Conservation (phyloP, 805 yeast species). For the Yarrowia bubula region DNA sequence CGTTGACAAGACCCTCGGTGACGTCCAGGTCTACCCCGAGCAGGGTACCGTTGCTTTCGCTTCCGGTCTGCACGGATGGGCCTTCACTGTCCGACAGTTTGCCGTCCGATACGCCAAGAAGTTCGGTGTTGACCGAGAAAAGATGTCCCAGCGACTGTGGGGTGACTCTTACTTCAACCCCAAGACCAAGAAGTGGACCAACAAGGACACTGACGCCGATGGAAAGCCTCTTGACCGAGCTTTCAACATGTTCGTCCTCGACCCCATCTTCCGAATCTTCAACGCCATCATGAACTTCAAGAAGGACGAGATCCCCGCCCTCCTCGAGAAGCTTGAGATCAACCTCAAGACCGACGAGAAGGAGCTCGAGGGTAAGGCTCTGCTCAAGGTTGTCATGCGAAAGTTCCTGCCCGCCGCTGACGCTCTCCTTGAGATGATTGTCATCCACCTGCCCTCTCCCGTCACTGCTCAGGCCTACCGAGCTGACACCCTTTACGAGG, state of each 20-base stretch:
- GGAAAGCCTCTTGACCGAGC: constrained; percentile 98
- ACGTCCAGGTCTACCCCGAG: constrained; percentile 98
- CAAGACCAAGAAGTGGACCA: constrained; percentile 99
- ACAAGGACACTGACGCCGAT: constrained; percentile 90
- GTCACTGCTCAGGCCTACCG: constrained; percentile 98
- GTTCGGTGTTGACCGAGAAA: constrained; percentile 96
- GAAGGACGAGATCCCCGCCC: constrained; percentile 91
- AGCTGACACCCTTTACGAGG: constrained; percentile 98
- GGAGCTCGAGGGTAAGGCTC: constrained; percentile 98
- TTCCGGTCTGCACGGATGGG: constrained; percentile 99
- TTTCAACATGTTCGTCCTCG: constrained; percentile 98
- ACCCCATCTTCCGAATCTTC: constrained; percentile 98
- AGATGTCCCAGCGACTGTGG: constrained; percentile 99
- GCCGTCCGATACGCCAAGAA: constrained; percentile 98
- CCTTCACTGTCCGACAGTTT: constrained; percentile 98
- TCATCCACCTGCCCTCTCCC: constrained; percentile 98
- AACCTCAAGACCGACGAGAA: constrained; percentile 92
- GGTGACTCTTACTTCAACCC: constrained; percentile 99
- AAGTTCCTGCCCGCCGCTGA: constrained; percentile 99
- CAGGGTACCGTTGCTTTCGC: constrained; percentile 99
- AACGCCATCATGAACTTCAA: constrained; percentile 98
- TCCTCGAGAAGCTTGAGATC: constrained; percentile 92
- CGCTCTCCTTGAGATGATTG: constrained; percentile 98
- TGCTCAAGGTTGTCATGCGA: constrained; percentile 97
- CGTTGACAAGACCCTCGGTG: constrained; percentile 87